These are phyloP conservation scores for Picocystis sp. DNA, from an alignment of 163 green algal genomes.

Conservation along the genomic window DNA sequence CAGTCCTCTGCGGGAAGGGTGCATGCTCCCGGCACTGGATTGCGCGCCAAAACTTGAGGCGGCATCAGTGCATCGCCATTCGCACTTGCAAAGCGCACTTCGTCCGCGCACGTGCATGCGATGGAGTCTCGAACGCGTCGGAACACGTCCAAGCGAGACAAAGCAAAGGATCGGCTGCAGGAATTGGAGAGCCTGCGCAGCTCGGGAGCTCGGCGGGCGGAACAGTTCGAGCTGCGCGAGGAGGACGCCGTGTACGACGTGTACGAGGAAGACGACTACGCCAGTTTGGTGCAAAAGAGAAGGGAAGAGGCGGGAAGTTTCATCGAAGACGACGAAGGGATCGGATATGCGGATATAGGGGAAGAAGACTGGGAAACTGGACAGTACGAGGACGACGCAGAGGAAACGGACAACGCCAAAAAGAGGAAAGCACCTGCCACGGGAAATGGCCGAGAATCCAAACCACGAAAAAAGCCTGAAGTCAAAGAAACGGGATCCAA, in stretches of 20 bases:
- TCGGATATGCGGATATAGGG: conserved; percentile 55
- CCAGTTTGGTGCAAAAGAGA: conserved; percentile 58
- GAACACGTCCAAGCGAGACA: too few relatives aligned
- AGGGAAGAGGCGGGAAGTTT: conserved; percentile 66
- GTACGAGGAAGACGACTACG: conserved; percentile 77
- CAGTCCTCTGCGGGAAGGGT: too few relatives aligned
- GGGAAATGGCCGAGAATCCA: conserved; percentile 4
- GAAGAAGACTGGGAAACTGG: conserved; percentile 54
- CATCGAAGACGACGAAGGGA: conserved; percentile 72
- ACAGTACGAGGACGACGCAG: conserved; percentile 11
- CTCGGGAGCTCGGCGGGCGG: not conserved
- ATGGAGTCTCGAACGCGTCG: too few relatives aligned
- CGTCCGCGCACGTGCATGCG: too few relatives aligned
- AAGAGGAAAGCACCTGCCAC: conserved; percentile 9
- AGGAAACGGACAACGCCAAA: conserved; percentile 6
- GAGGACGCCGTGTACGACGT: conserved; percentile 77
- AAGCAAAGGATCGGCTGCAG: too few relatives aligned
- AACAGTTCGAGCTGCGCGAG: conserved; percentile 34
- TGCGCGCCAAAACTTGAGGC: too few relatives aligned
- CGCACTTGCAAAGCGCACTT: too few relatives aligned
- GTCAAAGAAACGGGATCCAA: conserved; percentile 4
- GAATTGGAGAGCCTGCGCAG: not conserved
- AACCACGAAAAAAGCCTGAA: conserved; percentile 4
- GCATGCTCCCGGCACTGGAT: too few relatives aligned
- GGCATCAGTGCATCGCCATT: too few relatives aligned